phyloP scores from a whole-genome alignment of 2,329 filamentous ascomycete species.

The Westerdykella ornata region DNA sequence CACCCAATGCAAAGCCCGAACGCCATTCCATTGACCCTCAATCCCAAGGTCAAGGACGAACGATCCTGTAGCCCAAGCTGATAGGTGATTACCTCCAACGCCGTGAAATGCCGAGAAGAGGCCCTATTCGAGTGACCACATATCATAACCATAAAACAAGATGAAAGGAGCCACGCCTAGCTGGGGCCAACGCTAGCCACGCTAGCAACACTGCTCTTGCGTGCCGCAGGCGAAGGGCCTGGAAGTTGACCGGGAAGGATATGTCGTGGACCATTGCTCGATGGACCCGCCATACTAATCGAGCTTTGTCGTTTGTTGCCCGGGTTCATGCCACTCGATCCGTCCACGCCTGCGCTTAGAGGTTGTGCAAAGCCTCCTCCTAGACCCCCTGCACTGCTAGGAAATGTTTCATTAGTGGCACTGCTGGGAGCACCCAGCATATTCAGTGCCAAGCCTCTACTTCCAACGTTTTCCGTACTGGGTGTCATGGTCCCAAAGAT shows the following conservation, averaged over 20 bases:
- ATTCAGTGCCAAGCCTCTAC: slow-evolving; percentile 22
- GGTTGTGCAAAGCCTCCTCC: slow-evolving; percentile 19
- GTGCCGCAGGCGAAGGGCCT: slow-evolving; percentile 20
- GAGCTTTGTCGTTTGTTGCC: slow-evolving; percentile 27
- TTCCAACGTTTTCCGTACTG: slow-evolving; percentile 17
- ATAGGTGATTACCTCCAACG: too few relatives aligned
- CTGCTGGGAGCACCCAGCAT: slow-evolving; percentile 29
- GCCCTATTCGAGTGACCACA: too few relatives aligned
- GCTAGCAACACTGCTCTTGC: slow-evolving; percentile 29
- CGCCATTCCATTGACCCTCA: background rate
- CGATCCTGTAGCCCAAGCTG: background rate
- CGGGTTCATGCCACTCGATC: slow-evolving; percentile 10
- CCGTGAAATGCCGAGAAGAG: too few relatives aligned
- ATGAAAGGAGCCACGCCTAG: slow-evolving; percentile 1
- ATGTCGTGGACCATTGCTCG: slow-evolving; percentile 25
- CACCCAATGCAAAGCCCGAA: background rate
- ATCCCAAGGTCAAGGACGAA: background rate
- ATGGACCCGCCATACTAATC: slow-evolving; percentile 15
- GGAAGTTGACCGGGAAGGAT: slow-evolving; percentile 36
- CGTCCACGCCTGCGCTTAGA: slow-evolving; percentile 28
- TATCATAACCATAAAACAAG: too few relatives aligned
- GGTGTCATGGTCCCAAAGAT: slow-evolving; percentile 21
- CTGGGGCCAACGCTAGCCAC: slow-evolving; percentile 17
- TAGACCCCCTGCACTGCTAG: slow-evolving; percentile 22
- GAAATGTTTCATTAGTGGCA: slow-evolving; percentile 27